Evolutionary conservation across 192 early-diverging fungal species (phyloP), one percentile per base, ranked within the genome.

Genomic region (Coemansia sp.): DNA sequence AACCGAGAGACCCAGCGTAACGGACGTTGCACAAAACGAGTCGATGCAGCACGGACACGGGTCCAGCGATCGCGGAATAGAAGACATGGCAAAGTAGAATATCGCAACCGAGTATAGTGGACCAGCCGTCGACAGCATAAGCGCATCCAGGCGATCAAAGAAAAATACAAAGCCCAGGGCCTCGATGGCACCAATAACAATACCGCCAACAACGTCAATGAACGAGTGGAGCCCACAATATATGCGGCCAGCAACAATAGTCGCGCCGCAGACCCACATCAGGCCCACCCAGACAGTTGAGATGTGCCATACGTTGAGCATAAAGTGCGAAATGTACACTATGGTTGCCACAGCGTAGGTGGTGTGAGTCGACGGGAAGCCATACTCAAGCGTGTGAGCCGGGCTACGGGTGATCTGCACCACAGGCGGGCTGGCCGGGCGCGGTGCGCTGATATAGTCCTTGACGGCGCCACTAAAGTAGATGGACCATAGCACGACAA

Each of bases 161-260:
- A 72, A 63, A 9, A 29, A 41, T 15, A 77, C 53, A 39, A 81
- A 81, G 17, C 27, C 48, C 17, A 70, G 77, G 39, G 85, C 89
- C 22, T 94, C 72, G 0, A 66, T 50, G 21, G 70, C 64, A 23
- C 90, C 94, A 41, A 95, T 71, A 7, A 87, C 56, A 14, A 76
- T 67, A 17, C 93, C 94, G 57, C 90, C 92, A 7, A 73, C 54
- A 22, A 93, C 82, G 61, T 94, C 93, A 38, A 91, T 83, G 39
- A 93, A 73, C 3, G 87, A 88, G 81, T 97, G 94, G 86, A 97
- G 90, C 4, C 93, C 94, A 66, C 89, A 93, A 66, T 94, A 89
- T 8, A 97, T 74, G 24, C 94, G 81, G 19, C 91, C 90, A 67
- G 86, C 63, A 5, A 87, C 84, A 32, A 97, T 89, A 10, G 87